Conservation (phyloP, 2,329 filamentous ascomycete species). For the Amesomyces nigricolor region DNA sequence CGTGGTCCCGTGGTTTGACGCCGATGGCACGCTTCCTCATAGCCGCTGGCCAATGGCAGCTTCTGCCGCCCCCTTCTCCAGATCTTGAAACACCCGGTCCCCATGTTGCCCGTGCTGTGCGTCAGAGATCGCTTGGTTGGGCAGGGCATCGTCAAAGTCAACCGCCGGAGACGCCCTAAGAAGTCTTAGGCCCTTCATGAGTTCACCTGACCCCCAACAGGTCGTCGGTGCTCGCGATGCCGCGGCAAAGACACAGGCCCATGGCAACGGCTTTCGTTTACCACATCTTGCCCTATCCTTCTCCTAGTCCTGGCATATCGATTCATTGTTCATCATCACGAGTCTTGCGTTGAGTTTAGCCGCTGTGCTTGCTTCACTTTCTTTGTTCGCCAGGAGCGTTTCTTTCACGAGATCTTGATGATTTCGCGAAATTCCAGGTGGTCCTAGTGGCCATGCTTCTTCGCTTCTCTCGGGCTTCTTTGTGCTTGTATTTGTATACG, state of each 20-base stretch:
- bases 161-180: neutral
- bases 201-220: neutral
- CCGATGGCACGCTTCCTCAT: slow-evolving; percentile 12
- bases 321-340: slow-evolving; percentile 28
- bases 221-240: neutral
- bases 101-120: slow-evolving; percentile 25
- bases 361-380: slow-evolving; percentile 20
- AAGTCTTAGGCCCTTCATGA: neutral
- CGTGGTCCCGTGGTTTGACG: neutral
- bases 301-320: slow-evolving; percentile 18
- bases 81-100: slow-evolving; percentile 32
- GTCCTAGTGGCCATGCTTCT: slow-evolving; percentile 35
- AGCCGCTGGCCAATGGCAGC: slow-evolving; percentile 28
- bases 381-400: slow-evolving; percentile 21
- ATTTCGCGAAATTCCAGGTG: slow-evolving; percentile 34
- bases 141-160: neutral
- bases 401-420: slow-evolving; percentile 33
- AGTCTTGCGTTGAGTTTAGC: slow-evolving; percentile 28
- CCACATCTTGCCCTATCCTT: slow-evolving; percentile 22
- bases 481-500: slow-evolving; percentile 29
- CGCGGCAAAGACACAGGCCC: neutral
- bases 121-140: slow-evolving; percentile 20
- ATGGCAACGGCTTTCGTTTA: slow-evolving; percentile 7
- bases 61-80: slow-evolving; percentile 7
- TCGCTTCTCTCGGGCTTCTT: slow-evolving; percentile 28